Evolutionary conservation across 331 rosid genomes (phyloP), one percentile per base, ranked within the genome.

Genomic region (Rhamnella rubrinervis): DNA sequence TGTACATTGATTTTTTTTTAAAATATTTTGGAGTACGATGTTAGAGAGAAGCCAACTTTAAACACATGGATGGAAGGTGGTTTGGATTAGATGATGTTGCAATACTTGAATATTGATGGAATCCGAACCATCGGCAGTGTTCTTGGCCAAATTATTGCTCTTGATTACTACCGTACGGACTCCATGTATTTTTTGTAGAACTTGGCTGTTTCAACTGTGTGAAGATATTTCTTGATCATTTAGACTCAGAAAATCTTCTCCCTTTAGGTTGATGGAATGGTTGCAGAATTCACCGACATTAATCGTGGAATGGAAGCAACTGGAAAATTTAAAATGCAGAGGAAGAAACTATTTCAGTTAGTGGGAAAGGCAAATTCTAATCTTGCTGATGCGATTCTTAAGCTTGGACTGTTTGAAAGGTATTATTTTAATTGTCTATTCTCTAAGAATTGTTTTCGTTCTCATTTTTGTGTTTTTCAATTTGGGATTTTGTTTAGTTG

Each of bases 321-420:
- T 37, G 97, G 98, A 78, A 89, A 93, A 56, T 91, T 93, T 72
- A 81, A 91, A 81, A 93, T 93, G 98, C 85, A 91, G 88, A 84
- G 96, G 85, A 93, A 93, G 78, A 93, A 91, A 28, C 92, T 93
- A 66, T 93, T 93, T 77, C 98, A 93, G 80, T 79, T 93, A 75
- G 98, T 93, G 80, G 98, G 98, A 58, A 93, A 93, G 86, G 98
- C 98, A 63, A 93, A 91, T 87, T 93, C 96, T 57, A 91, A 86
- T 81, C 98, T 93, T 83, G 97, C 95, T 66, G 98, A 93, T 74
- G 96, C 91, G 74, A 91, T 93, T 85, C 91, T 93, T 70, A 93
- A 87, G 86, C 98, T 93, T 51, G 98, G 98, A 65, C 87, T 91
- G 62, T 93, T 93, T 84, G 98, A 91, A 87, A 91, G 98, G 98